Percentiles rank a stretch among this genome's conserved stretches.
These are phyloP conservation scores for Nakaseomyces sp. DNA, from an alignment of 1,139 yeast genomes.

Conservation along the genomic window DNA sequence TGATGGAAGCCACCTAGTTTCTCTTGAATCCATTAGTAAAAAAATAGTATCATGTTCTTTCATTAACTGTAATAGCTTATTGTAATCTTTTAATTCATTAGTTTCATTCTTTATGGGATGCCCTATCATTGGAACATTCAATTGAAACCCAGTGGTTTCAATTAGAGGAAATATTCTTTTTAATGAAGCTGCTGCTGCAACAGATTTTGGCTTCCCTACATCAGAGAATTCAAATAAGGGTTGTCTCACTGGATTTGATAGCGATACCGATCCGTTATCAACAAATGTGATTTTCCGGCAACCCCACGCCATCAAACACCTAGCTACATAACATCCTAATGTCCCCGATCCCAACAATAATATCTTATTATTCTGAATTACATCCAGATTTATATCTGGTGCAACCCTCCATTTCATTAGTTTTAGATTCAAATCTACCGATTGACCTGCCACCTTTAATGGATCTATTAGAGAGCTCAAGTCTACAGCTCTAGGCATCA, in stretches of 20 bases:
- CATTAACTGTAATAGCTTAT: slow-evolving; percentile 45
- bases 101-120: slow-evolving; percentile 60
- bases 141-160: slow-evolving; percentile 46
- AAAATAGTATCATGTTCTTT: slow-evolving; percentile 66
- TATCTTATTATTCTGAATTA: slow-evolving; percentile 51
- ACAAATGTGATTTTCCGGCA: slow-evolving; percentile 75
- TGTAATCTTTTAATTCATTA: slow-evolving; percentile 44
- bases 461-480: slow-evolving; percentile 78
- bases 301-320: slow-evolving; percentile 92
- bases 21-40: slow-evolving; percentile 86
- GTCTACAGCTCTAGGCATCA: slow-evolving; percentile 78
- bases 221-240: slow-evolving; percentile 69
- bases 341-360: slow-evolving; percentile 94
- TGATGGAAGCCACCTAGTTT: slow-evolving; percentile 93
- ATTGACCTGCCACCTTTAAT: slow-evolving; percentile 71
- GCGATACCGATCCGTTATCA: slow-evolving; percentile 81
- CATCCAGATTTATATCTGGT: slow-evolving; percentile 66
- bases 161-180: slow-evolving; percentile 72
- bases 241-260: slow-evolving; percentile 92
- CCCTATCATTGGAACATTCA: slow-evolving; percentile 94
- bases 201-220: slow-evolving; percentile 71
- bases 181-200: slow-evolving; percentile 64
- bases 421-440: slow-evolving; percentile 80
- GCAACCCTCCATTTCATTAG: slow-evolving; percentile 96
- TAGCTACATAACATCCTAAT: slow-evolving; percentile 80